A percentile compares a stretch with the other conserved stretches of the same genome.
Evolutionary conservation across 441 rosid species (phyloP).

Genomic region (Gossypium gossypioides): DNA sequence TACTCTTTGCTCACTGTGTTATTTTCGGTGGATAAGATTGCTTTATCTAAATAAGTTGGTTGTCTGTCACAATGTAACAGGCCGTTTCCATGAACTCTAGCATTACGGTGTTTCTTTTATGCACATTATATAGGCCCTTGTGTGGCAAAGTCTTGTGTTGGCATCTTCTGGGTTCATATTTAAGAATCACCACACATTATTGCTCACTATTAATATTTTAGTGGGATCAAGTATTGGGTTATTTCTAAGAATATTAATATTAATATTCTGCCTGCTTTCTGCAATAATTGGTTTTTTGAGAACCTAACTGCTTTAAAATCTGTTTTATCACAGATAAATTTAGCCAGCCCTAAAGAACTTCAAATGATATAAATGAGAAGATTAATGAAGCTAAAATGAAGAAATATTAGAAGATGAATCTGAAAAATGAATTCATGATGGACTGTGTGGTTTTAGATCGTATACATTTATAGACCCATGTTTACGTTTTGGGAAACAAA

Average conservation of each 20-base stretch:
- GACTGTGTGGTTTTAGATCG: neutral
- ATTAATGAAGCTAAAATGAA: neutral
- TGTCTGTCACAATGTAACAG: slow-evolving; percentile 1
- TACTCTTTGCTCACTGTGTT: neutral
- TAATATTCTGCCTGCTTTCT: neutral
- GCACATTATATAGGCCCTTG: neutral
- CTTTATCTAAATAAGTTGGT: neutral
- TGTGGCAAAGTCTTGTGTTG: neutral
- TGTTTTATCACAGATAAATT: neutral
- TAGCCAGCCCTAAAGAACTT: neutral
- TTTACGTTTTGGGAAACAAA: neutral
- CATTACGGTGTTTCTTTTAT: neutral
- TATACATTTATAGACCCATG: neutral
- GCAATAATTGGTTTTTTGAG: neutral
- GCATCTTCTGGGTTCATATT: neutral
- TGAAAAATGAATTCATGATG: neutral
- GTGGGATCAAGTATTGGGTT: neutral
- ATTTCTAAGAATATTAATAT: neutral
- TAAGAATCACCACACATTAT: neutral
- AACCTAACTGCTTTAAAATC: neutral
- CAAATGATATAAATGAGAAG: neutral
- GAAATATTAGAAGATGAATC: neutral
- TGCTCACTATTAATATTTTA: neutral
- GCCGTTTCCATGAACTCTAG: neutral
- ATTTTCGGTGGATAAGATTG: neutral